Percentiles rank a stretch among this genome's conserved stretches.
These are phyloP conservation scores for Lichtheimia ornata DNA, from an alignment of 371 early-diverging fungal genomes.

Conservation along the genomic window DNA sequence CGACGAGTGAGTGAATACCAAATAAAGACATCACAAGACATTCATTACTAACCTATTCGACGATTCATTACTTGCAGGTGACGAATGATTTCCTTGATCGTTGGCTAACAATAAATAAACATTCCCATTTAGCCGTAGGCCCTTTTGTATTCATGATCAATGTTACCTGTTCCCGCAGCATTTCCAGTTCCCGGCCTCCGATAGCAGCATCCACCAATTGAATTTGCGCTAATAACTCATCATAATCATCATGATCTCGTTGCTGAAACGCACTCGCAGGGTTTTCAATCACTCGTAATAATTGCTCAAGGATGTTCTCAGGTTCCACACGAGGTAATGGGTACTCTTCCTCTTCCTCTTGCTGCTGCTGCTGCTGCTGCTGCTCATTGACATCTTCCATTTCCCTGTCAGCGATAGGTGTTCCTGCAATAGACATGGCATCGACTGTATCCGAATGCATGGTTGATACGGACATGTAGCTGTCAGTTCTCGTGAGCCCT, in stretches of 20 bases:
- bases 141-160: background rate
- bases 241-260: conserved; percentile 22
- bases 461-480: background rate
- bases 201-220: conserved; percentile 34
- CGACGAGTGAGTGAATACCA: conserved; percentile 1
- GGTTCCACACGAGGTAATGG: background rate
- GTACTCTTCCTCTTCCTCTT: too few species aligned
- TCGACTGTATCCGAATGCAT: too few species aligned
- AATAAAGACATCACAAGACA: background rate
- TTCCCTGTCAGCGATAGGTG: too few species aligned
- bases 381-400: too few species aligned
- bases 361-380: too few species aligned
- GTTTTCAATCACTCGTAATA: conserved; percentile 17
- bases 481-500: background rate
- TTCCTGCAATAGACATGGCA: too few species aligned
- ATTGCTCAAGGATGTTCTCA: background rate
- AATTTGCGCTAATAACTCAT: conserved; percentile 18
- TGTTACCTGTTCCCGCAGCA: conserved; percentile 23
- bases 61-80: conserved; percentile 25
- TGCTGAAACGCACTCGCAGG: conserved; percentile 23
- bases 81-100: conserved; percentile 17
- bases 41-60: conserved; percentile 29
- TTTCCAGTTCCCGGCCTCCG: conserved; percentile 27
- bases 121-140: background rate
- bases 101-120: conserved; percentile 9